Evolutionary conservation across 768 basidiomycete genomes (phyloP).

Genomic region (Wakefieldia striispora): DNA sequence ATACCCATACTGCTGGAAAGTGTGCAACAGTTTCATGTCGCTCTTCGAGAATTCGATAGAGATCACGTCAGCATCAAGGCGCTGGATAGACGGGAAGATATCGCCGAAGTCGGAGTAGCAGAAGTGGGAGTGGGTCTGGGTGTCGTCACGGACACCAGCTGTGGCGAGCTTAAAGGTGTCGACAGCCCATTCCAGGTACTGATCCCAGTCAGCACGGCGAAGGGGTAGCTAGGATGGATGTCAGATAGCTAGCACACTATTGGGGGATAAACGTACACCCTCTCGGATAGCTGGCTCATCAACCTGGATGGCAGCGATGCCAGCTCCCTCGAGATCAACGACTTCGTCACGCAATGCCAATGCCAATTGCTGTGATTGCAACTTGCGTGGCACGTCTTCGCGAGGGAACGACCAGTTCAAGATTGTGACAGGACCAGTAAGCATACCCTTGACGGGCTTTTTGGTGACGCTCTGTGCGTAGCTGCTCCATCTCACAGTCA

Average conservation of each 20-base stretch:
- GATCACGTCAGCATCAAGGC: constrained; percentile 97
- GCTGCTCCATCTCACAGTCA: constrained; percentile 96
- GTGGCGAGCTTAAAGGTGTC: constrained; percentile 98
- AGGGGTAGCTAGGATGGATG: constrained; percentile 70
- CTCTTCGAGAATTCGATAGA: constrained; percentile 98
- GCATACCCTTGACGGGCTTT: constrained; percentile 99
- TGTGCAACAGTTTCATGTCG: constrained; percentile 95
- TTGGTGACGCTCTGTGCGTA: constrained; percentile 94
- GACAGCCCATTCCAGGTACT: constrained; percentile 96
- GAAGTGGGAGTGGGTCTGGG: constrained; percentile 99
- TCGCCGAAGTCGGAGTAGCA: constrained; percentile 99
- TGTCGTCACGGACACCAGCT: constrained; percentile 89
- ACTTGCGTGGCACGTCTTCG: constrained; percentile 92
- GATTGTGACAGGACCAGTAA: constrained; percentile 97
- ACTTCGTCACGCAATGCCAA: constrained; percentile 98
- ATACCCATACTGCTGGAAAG: constrained; percentile 95
- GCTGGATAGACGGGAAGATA: constrained; percentile 96
- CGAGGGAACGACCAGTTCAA: constrained; percentile 99
- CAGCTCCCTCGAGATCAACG: constrained; percentile 92
- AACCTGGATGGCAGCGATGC: constrained; percentile 97
- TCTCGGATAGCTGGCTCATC: constrained; percentile 99
- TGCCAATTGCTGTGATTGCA: constrained; percentile 98
- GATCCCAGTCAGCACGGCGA: constrained; percentile 93
- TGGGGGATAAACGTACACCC: constrained; percentile 58
- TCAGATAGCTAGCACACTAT: not conserved